A percentile compares a stretch with the other conserved stretches of the same genome.
These are phyloP conservation scores for Penicillium hordei DNA, from an alignment of 2,329 filamentous ascomycete species.

Conservation along the genomic window DNA sequence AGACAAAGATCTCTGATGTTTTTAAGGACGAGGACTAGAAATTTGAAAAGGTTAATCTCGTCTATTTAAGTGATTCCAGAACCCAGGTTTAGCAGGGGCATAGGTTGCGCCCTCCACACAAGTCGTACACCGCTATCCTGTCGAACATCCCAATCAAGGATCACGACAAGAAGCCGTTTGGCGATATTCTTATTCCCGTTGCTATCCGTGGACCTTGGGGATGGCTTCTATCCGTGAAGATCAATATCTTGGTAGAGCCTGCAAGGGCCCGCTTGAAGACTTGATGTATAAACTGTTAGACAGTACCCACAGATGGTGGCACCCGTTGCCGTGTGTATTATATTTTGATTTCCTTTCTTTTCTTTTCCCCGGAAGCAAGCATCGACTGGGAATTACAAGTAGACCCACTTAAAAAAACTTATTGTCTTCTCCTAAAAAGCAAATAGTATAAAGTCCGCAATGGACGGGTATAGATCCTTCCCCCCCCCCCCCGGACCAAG, in stretches of 20 bases:
- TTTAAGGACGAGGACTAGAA: background rate
- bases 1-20: background rate
- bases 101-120: conserved; percentile 11
- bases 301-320: conserved; percentile 11
- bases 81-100: background rate
- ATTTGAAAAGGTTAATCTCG: conserved; percentile 1
- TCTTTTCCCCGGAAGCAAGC: conserved; percentile 4
- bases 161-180: conserved; percentile 10
- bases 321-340: conserved; percentile 8
- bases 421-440: background rate
- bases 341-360: background rate
- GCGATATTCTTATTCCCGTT: conserved; percentile 7
- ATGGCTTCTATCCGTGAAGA: conserved; percentile 12
- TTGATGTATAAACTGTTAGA: conserved; percentile 25
- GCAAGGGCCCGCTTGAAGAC: conserved; percentile 27
- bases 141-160: conserved; percentile 19
- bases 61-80: conserved; percentile 22
- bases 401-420: background rate
- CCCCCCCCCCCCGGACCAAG: conserved; percentile 14
- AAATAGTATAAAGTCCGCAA: background rate
- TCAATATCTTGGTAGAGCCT: conserved; percentile 19
- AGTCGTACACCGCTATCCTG: conserved; percentile 29
- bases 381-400: background rate
- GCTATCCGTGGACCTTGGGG: conserved; percentile 4
- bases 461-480: conserved; percentile 12